Percentiles rank a stretch among this genome's conserved stretches.
phyloP scores from a whole-genome alignment of 2,329 filamentous ascomycete genomes.

The Ophiostoma novo-ulmi region DNA sequence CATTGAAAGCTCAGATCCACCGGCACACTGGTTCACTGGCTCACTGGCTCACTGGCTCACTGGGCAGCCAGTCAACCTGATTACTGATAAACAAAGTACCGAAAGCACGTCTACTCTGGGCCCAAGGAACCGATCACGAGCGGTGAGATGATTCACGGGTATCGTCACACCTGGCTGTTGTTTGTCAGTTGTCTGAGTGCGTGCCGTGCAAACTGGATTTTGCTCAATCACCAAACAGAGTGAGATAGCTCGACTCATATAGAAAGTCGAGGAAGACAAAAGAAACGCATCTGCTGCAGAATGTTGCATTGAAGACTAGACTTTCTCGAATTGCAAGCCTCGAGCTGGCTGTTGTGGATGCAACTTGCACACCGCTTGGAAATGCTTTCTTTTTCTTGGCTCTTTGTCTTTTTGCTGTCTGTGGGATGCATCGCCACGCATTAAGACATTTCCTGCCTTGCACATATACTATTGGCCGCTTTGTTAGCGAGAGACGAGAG shows the following conservation, averaged over 20 bases:
- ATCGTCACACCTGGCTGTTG: not conserved
- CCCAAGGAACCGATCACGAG: too few species aligned
- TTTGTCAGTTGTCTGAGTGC: too few species aligned
- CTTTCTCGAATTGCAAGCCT: not conserved
- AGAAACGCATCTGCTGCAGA: not conserved
- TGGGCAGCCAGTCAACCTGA: too few species aligned
- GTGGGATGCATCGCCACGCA: not conserved
- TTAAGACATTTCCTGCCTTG: not conserved
- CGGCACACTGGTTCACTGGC: not conserved
- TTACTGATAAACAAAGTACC: not conserved
- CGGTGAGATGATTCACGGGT: not conserved
- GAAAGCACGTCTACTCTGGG: not conserved
- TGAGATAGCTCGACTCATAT: not conserved
- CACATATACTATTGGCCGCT: not conserved
- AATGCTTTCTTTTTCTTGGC: not conserved
- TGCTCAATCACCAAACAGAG: too few species aligned
- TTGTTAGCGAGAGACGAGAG: not conserved
- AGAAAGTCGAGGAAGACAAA: not conserved
- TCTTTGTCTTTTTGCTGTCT: not conserved
- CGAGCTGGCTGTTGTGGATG: not conserved
- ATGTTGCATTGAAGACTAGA: not conserved
- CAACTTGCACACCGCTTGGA: not conserved
- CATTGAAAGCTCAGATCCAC: not conserved
- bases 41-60: too few species aligned
- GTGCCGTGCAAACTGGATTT: too few species aligned